Conservation (phyloP, 2,329 filamentous ascomycete genomes). For the Penicillium sp. region DNA sequence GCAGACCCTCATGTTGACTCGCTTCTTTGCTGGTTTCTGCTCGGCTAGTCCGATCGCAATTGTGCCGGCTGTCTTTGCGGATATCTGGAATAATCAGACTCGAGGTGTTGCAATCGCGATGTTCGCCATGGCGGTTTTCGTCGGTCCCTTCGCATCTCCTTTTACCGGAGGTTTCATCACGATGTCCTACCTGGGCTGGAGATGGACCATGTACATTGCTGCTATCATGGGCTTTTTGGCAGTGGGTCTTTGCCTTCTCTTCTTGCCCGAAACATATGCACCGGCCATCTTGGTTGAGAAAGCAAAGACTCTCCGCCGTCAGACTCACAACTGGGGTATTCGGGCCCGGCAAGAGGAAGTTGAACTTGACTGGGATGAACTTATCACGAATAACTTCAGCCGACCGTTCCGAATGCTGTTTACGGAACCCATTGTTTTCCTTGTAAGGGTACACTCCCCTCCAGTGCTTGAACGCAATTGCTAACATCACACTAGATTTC, state of each 20-base stretch:
- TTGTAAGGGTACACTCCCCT: slow-evolving; percentile 19
- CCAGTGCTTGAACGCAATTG: neutral
- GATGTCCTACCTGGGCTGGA: slow-evolving; percentile 54
- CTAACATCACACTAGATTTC: slow-evolving; percentile 19
- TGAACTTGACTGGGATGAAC: slow-evolving; percentile 54
- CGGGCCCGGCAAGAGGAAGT: slow-evolving; percentile 60
- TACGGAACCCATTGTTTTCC: slow-evolving; percentile 46
- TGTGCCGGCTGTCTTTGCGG: slow-evolving; percentile 51
- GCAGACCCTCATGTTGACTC: slow-evolving; percentile 47
- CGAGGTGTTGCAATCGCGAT: slow-evolving; percentile 51
- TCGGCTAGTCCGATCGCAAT: slow-evolving; percentile 50
- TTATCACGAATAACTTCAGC: slow-evolving; percentile 54
- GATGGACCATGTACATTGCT: slow-evolving; percentile 58
- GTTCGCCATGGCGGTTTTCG: slow-evolving; percentile 56
- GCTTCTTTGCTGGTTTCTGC: slow-evolving; percentile 55
- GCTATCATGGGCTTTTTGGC: slow-evolving; percentile 58
- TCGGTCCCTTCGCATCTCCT: slow-evolving; percentile 54
- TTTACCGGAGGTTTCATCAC: slow-evolving; percentile 58
- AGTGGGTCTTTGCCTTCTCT: slow-evolving; percentile 42
- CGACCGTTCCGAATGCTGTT: slow-evolving; percentile 46
- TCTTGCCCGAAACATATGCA: slow-evolving; percentile 60
- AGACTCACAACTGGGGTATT: slow-evolving; percentile 64
- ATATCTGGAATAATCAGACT: slow-evolving; percentile 55
- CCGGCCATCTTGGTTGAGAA: slow-evolving; percentile 43
- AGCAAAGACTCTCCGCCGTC: slow-evolving; percentile 55